Conservation (phyloP, 169 alveolate species). For the Besnoitia besnoiti region DNA sequence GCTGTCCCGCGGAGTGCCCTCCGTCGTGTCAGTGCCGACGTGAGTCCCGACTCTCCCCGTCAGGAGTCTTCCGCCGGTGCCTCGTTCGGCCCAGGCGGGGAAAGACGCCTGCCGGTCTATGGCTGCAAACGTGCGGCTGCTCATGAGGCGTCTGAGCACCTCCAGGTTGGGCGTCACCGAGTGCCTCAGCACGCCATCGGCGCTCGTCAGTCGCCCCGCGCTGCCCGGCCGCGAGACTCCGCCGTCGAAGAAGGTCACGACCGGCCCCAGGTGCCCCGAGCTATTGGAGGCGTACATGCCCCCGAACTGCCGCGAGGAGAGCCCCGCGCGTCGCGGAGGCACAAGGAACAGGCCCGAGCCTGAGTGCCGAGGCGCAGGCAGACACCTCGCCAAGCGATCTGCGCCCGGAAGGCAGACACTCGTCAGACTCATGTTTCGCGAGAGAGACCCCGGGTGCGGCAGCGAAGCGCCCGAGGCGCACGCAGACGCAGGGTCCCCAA, state of each 20-base stretch:
- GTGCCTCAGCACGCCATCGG: not conserved
- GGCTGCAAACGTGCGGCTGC: slow-evolving; percentile 16
- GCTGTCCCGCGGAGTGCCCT: not conserved
- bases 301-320: not conserved
- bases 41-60: not conserved
- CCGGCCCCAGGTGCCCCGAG: not conserved
- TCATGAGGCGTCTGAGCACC: not conserved
- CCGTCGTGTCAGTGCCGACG: not conserved
- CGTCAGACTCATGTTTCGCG: not conserved
- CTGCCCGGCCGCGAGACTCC: not conserved
- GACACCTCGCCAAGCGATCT: not conserved
- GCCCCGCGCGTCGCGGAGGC: not conserved
- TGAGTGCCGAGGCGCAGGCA: not conserved
- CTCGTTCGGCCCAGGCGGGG: not conserved
- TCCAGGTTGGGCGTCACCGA: slow-evolving; percentile 10
- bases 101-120: not conserved
- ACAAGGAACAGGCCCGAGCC: not conserved
- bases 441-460: not conserved
- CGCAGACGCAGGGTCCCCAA: not conserved
- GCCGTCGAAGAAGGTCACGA: not conserved
- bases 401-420: not conserved
- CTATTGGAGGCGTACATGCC: not conserved
- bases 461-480: not conserved
- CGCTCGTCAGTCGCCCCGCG: not conserved
- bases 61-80: not conserved